A percentile compares a stretch with the other conserved stretches of the same genome.
These are phyloP conservation scores for Auriscalpium orientale DNA, from an alignment of 768 basidiomycete species.

Conservation along the genomic window DNA sequence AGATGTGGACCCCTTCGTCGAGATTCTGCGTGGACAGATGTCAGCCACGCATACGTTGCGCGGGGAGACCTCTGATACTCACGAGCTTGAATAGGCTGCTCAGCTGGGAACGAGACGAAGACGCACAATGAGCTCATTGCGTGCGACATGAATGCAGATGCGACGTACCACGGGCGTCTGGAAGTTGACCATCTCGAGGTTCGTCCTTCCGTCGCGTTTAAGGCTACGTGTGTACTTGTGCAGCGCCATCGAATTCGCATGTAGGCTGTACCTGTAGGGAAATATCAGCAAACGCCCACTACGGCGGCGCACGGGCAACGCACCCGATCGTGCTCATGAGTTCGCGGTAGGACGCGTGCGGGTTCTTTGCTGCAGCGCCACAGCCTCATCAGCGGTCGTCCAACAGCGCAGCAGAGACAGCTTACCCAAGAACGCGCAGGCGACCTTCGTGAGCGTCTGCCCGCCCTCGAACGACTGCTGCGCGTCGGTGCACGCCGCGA, in stretches of 20 bases:
- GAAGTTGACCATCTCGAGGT: conserved; percentile 13
- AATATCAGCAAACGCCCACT: neutral
- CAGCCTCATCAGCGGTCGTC: neutral
- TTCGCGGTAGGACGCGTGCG: conserved; percentile 9
- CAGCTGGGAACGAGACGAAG: conserved; percentile 4
- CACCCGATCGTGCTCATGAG: conserved; percentile 15
- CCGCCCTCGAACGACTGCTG: conserved; percentile 17
- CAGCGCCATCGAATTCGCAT: neutral
- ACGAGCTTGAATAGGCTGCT: conserved; percentile 12
- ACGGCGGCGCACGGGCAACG: neutral
- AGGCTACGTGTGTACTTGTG: conserved; percentile 4
- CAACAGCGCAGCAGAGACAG: neutral
- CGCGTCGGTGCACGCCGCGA: conserved; percentile 18
- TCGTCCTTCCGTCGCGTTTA: neutral
- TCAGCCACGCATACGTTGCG: neutral
- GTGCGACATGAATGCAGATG: neutral
- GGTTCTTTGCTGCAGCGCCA: conserved; percentile 1
- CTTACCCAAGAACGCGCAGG: conserved; percentile 8
- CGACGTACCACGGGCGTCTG: conserved; percentile 12
- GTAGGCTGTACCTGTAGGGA: conserved; percentile 3
- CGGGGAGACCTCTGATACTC: neutral
- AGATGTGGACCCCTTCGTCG: neutral
- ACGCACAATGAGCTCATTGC: neutral
- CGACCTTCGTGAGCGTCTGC: neutral
- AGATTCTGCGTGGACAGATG: neutral